These are phyloP conservation scores for Begonia fuchsioides DNA, from an alignment of 306 rosid species.

Conservation along the genomic window DNA sequence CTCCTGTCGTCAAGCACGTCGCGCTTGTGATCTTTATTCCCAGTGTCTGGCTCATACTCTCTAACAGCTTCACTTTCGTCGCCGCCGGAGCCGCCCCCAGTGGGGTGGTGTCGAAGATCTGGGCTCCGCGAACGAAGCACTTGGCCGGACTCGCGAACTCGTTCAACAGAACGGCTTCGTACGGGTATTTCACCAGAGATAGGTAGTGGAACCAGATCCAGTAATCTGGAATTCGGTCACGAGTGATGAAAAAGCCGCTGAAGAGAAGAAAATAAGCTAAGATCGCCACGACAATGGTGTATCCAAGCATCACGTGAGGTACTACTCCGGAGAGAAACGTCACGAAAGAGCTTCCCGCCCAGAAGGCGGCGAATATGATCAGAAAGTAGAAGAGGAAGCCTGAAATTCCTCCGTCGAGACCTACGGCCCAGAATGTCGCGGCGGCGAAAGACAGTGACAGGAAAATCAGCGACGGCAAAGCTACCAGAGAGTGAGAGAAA, in stretches of 20 bases:
- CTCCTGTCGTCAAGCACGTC: conserved; percentile 72
- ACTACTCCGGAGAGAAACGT: conserved; percentile 81
- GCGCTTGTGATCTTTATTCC: conserved; percentile 46
- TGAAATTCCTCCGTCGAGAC: conserved; percentile 59
- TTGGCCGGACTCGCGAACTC: conserved; percentile 42
- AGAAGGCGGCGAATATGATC: conserved; percentile 55
- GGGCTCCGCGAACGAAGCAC: conserved; percentile 70
- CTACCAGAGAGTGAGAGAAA: conserved; percentile 42
- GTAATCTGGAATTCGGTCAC: conserved; percentile 62
- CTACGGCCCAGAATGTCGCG: conserved; percentile 79
- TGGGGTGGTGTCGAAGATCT: conserved; percentile 75
- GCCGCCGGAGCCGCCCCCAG: conserved; percentile 26
- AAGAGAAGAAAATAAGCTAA: conserved; percentile 75
- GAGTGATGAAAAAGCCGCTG: conserved; percentile 84
- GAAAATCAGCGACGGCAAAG: conserved; percentile 37
- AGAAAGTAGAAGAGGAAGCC: conserved; percentile 58
- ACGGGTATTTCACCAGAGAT: conserved; percentile 73
- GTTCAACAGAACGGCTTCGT: conserved; percentile 65
- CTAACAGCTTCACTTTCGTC: conserved; percentile 46
- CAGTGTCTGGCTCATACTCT: conserved; percentile 42
- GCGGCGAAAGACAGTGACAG: conserved; percentile 48
- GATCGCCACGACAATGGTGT: conserved; percentile 75
- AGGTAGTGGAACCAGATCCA: conserved; percentile 96
- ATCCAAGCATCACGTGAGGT: conserved; percentile 88
- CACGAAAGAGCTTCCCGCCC: conserved; percentile 93